A percentile compares a stretch with the other conserved stretches of the same genome.
Conservation (phyloP, 2,329 filamentous ascomycete genomes). For the Xylariaceae sp. region DNA sequence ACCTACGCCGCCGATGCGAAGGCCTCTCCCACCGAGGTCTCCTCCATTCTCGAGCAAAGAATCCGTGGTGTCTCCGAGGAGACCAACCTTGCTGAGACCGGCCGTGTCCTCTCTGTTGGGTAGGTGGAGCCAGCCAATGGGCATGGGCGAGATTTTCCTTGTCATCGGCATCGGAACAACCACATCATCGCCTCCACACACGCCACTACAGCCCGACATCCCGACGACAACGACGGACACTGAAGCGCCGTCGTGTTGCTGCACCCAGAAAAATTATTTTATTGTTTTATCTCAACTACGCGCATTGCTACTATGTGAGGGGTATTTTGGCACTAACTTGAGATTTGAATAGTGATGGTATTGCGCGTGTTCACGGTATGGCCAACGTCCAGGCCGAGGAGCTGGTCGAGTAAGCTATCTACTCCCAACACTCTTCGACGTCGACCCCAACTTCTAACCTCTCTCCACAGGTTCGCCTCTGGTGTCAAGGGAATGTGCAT, state of each 20-base stretch:
- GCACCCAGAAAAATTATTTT: background rate
- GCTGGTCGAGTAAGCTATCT: constrained; percentile 85
- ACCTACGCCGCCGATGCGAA: constrained; percentile 92
- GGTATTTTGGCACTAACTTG: constrained; percentile 24
- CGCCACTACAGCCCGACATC: background rate
- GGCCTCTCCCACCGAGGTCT: constrained; percentile 95
- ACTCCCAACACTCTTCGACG: constrained; percentile 14
- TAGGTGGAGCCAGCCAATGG: constrained; percentile 51
- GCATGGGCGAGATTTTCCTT: constrained; percentile 26
- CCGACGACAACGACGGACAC: constrained; percentile 4
- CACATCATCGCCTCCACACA: constrained; percentile 15
- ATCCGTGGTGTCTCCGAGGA: constrained; percentile 99
- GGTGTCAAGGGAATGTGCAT: constrained; percentile 99
- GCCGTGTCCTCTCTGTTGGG: constrained; percentile 97
- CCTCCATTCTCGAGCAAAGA: constrained; percentile 98
- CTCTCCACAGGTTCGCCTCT: constrained; percentile 75
- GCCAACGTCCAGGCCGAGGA: constrained; percentile 99
- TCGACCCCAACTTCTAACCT: constrained; percentile 19
- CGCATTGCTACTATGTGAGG: constrained; percentile 13
- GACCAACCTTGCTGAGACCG: constrained; percentile 93
- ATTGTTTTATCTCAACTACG: background rate
- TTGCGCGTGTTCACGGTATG: constrained; percentile 99
- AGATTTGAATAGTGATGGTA: constrained; percentile 78
- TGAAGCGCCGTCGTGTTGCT: background rate
- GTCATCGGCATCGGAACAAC: constrained; percentile 11